These are phyloP conservation scores for Trichoderma erinaceum DNA, from an alignment of 495 filamentous ascomycete genomes.

Conservation along the genomic window DNA sequence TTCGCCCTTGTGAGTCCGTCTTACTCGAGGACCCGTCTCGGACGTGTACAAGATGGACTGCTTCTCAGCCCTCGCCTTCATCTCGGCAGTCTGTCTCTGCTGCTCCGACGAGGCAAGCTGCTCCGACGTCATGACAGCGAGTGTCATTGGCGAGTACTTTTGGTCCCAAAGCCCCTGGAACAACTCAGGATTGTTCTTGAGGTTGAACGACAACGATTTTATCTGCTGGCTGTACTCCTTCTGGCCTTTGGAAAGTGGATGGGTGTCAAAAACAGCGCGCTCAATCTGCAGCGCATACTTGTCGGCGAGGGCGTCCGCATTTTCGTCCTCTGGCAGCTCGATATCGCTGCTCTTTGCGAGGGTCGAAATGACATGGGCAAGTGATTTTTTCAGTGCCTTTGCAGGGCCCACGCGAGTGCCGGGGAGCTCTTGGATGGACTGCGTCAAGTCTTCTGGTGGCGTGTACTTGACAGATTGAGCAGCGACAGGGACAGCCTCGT, in stretches of 20 bases:
- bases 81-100: conserved; percentile 71
- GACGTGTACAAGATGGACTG: conserved; percentile 81
- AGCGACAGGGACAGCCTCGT: conserved; percentile 29
- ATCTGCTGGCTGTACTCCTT: conserved; percentile 39
- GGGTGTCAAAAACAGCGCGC: conserved; percentile 45
- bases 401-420: conserved; percentile 37
- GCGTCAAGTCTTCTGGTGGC: conserved; percentile 33
- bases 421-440: conserved; percentile 37
- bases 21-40: conserved; percentile 66
- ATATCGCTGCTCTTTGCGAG: conserved; percentile 40
- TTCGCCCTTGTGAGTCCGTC: conserved; percentile 92
- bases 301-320: conserved; percentile 35
- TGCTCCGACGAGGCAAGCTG: conserved; percentile 89
- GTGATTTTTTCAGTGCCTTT: conserved; percentile 37
- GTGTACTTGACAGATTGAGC: conserved; percentile 30
- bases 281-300: conserved; percentile 64
- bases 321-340: conserved; percentile 29
- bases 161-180: conserved; percentile 66
- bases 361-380: conserved; percentile 32
- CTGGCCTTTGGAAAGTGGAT: conserved; percentile 29
- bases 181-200: conserved; percentile 78
- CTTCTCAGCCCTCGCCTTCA: conserved; percentile 64
- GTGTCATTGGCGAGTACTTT: conserved; percentile 59
- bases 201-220: conserved; percentile 64
- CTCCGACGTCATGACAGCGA: conserved; percentile 77